phyloP scores from a whole-genome alignment of 2,329 filamentous ascomycete species.

The Phyllosticta ampelicida region DNA sequence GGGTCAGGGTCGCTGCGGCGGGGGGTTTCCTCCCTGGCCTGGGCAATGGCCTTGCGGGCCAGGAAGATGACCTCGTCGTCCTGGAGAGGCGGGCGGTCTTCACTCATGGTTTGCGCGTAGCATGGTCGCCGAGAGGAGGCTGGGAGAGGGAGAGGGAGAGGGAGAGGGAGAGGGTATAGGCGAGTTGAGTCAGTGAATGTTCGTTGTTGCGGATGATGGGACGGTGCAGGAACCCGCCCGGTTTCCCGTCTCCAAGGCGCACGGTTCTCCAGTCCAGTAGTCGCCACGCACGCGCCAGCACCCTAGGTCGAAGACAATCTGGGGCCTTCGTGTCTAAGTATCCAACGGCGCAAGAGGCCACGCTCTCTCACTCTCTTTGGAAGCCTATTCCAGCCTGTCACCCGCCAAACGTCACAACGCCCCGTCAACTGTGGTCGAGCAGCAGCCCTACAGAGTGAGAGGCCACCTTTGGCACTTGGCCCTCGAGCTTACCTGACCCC shows the following conservation, averaged over 20 bases:
- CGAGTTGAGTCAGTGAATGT: not conserved
- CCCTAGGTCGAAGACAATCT: not conserved
- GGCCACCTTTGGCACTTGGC: not conserved
- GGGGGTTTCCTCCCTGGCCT: slow-evolving; percentile 54
- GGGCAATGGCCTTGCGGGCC: slow-evolving; percentile 56
- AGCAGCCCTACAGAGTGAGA: not conserved
- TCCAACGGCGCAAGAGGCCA: not conserved
- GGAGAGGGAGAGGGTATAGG: not conserved
- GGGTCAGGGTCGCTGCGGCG: slow-evolving; percentile 41
- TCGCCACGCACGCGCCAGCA: not conserved
- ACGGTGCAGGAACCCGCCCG: not conserved
- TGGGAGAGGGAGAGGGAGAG: not conserved
- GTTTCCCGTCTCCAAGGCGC: not conserved
- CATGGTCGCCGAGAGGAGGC: not conserved
- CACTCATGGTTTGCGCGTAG: slow-evolving; percentile 22
- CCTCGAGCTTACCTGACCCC: not conserved
- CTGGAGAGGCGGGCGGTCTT: slow-evolving; percentile 36
- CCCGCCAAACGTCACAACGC: not conserved
- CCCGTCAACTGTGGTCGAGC: not conserved
- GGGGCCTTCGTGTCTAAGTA: no score
- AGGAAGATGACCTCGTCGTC: slow-evolving; percentile 54
- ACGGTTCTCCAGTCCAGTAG: not conserved
- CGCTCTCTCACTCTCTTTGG: not conserved
- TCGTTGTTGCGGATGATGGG: not conserved
- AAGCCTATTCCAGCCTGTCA: not conserved